These are phyloP conservation scores for Tulasnella sp. DNA, from an alignment of 768 basidiomycete genomes.

Conservation along the genomic window DNA sequence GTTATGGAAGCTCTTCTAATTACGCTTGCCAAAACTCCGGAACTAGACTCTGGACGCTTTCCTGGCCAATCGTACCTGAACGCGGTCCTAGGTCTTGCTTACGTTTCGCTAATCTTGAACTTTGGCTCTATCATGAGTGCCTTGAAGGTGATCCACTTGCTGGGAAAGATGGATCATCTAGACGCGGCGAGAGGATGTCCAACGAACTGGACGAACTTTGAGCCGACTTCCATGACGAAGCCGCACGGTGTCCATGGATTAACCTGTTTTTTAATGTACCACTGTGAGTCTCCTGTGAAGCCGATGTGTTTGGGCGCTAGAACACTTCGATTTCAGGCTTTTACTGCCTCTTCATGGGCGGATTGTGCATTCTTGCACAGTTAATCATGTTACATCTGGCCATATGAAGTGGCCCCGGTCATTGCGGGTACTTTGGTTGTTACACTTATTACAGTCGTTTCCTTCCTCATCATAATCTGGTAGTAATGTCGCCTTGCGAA, in stretches of 20 bases:
- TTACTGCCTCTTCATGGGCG: too few relatives aligned
- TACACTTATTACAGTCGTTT: neutral
- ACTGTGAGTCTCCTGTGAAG: too few relatives aligned
- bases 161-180: too few relatives aligned
- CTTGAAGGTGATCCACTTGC: too few relatives aligned
- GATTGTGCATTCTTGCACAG: neutral
- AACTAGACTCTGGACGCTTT: neutral
- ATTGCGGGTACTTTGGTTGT: neutral
- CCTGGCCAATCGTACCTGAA: neutral
- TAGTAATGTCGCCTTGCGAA: neutral
- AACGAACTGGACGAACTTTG: too few relatives aligned
- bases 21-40: neutral
- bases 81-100: neutral
- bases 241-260: too few relatives aligned
- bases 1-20: too few relatives aligned
- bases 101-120: neutral
- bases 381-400: neutral
- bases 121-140: neutral
- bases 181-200: too few relatives aligned
- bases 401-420: neutral
- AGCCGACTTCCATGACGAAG: too few relatives aligned
- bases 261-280: too few relatives aligned
- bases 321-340: too few relatives aligned
- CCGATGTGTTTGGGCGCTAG: too few relatives aligned
- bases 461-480: neutral